Base-by-base conservation (phyloP, 176 grass and related monocot genomes). In the Rhynchospora tenuis region DNA sequence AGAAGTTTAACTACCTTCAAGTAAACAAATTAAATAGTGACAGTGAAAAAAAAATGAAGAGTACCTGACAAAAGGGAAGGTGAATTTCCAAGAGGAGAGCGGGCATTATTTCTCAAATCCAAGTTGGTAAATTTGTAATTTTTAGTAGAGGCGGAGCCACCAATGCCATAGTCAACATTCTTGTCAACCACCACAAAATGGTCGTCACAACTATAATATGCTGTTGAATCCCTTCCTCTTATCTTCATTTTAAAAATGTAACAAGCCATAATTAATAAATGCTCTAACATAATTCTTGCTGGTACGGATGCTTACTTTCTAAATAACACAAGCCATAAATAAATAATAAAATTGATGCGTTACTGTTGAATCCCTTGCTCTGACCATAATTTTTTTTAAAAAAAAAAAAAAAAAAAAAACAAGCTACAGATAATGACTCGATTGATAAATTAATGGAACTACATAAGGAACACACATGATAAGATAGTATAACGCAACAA, bases 151-250 rank as follows among this genome's bases (percentile, higher is more conserved):
- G 65, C 64, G n/a, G 84, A 48, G 89, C 46, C 89, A 84, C 92
- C 86, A 75, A 80, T 83, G 81, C 92, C 95, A 63, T 94, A 98
- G 81, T 98, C 95, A 16, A 98, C 84, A 16, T 85, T 84, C 83
- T 98, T 98, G 83, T 98, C 95, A 59, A 98, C 95, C 12, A 98
- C 91, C 82, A 95, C 92, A 84, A 98, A 95, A 80, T 98, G 95
- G 66, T 98, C 95, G 27, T 98, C 95, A 2, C 95, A 98, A 87
- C 95, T 95, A 84, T 95, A 98, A 74, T 98, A 95, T 79, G 92
- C 89, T 67, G 86, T 90, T 60, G 91, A 98, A 78, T 98, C 91
- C 88, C 89, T 90, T 78, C 77, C 89, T 90, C 91, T 94, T 23
- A 88, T 86, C 88, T 98, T 89, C 67, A 90, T 89, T 87, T 82